Percentiles rank a stretch among this genome's conserved stretches.
Evolutionary conservation across 2,329 filamentous ascomycete genomes (phyloP).

Genomic region (Aspergillus terreus): DNA sequence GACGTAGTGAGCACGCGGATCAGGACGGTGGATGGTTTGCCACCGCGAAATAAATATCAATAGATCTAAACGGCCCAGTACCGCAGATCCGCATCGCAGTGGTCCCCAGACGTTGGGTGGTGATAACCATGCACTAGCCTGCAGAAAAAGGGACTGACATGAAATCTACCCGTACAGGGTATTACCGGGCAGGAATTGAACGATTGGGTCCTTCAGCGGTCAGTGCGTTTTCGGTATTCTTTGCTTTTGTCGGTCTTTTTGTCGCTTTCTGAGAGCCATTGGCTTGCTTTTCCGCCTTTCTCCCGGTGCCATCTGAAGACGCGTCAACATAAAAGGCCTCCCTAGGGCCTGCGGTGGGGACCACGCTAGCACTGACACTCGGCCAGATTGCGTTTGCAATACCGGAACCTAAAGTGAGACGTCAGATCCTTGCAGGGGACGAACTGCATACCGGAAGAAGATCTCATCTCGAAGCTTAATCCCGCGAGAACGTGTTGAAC

Average conservation of each 20-base stretch:
- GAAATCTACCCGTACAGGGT: background rate
- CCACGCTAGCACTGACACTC: background rate
- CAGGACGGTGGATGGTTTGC: conserved; percentile 8
- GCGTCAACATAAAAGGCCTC: conserved; percentile 3
- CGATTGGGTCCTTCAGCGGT: background rate
- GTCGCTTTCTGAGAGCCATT: background rate
- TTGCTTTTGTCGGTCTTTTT: conserved; percentile 2
- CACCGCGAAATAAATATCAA: conserved; percentile 10
- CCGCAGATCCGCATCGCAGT: conserved; percentile 4
- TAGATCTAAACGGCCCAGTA: conserved; percentile 6
- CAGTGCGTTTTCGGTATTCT: background rate
- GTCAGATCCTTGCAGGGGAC: conserved; percentile 5
- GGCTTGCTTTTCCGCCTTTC: background rate
- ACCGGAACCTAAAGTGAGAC: conserved; percentile 1
- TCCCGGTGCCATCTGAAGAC: background rate
- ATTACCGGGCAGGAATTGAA: background rate
- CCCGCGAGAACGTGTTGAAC: conserved; percentile 1
- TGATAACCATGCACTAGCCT: conserved; percentile 11
- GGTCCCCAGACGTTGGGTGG: conserved; percentile 6
- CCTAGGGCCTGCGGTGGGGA: background rate
- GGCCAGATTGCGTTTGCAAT: background rate
- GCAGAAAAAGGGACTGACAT: conserved; percentile 4
- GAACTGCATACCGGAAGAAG: background rate
- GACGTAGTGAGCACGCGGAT: background rate
- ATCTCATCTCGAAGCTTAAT: conserved; percentile 8